phyloP scores from a whole-genome alignment of 352 stramenopile species.

The Pythium sukuiense region DNA sequence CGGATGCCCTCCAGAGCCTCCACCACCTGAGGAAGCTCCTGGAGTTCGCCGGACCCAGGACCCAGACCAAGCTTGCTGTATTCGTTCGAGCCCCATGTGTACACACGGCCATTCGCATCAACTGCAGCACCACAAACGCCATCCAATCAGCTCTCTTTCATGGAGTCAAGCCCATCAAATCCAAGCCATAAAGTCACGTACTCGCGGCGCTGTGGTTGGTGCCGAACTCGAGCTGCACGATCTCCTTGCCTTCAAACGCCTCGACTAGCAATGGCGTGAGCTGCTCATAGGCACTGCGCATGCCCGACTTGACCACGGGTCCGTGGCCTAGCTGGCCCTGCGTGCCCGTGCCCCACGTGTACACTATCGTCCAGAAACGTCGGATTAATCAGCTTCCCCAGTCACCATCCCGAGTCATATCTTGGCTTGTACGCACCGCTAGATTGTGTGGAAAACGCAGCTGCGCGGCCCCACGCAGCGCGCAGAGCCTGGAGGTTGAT shows the following conservation, averaged over 20 bases:
- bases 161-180: background rate
- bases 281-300: slow-evolving; percentile 86
- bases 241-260: slow-evolving; percentile 58
- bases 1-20: slow-evolving; percentile 67
- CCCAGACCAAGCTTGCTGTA: slow-evolving; percentile 82
- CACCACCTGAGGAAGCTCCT: slow-evolving; percentile 55
- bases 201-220: slow-evolving; percentile 77
- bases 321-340: slow-evolving; percentile 84
- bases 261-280: slow-evolving; percentile 72
- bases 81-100: slow-evolving; percentile 90
- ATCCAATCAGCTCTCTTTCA: background rate
- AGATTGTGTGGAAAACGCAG: slow-evolving; percentile 56
- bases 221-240: slow-evolving; percentile 73
- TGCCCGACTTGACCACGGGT: slow-evolving; percentile 78
- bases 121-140: slow-evolving; percentile 34
- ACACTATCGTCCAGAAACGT: slow-evolving; percentile 39
- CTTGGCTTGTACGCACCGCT: slow-evolving; percentile 42
- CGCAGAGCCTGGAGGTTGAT: slow-evolving; percentile 25
- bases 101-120: slow-evolving; percentile 65
- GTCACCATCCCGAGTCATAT: background rate
- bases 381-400: background rate
- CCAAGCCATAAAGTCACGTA: slow-evolving; percentile 31
- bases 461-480: slow-evolving; percentile 23
- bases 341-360: slow-evolving; percentile 84
- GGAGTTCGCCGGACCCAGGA: slow-evolving; percentile 44